Percentiles rank a stretch among this genome's conserved stretches.
These are phyloP conservation scores for Aphanoascus verrucosus DNA, from an alignment of 2,329 filamentous ascomycete genomes.

Conservation along the genomic window DNA sequence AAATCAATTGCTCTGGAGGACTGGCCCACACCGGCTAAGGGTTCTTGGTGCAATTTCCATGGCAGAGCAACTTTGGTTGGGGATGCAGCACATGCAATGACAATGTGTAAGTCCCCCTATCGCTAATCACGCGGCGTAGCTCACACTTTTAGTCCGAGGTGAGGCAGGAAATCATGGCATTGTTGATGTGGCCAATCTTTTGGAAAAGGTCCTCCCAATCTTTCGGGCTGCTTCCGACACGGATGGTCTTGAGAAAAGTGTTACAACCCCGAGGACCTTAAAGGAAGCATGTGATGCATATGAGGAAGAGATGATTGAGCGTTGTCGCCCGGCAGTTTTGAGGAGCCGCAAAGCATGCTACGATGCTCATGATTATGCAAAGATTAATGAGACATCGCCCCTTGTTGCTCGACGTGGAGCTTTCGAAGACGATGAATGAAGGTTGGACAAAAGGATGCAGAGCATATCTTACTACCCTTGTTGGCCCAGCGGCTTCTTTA, in stretches of 20 bases:
- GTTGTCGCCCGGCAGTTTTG: conserved; percentile 40
- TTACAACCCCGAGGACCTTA: conserved; percentile 15
- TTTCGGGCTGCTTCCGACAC: conserved; percentile 8
- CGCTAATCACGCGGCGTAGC: background rate
- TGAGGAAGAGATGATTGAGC: conserved; percentile 36
- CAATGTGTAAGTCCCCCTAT: conserved; percentile 43
- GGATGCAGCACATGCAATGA: conserved; percentile 49
- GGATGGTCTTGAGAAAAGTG: background rate
- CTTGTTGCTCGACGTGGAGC: conserved; percentile 29
- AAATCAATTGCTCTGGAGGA: conserved; percentile 42
- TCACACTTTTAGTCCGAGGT: conserved; percentile 39
- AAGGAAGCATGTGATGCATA: conserved; percentile 28
- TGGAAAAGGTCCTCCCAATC: conserved; percentile 24
- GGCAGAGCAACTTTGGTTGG: conserved; percentile 42
- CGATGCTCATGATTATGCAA: conserved; percentile 44
- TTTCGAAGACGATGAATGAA: conserved; percentile 5
- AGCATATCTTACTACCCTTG: background rate
- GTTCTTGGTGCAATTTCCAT: conserved; percentile 26
- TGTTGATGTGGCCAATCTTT: conserved; percentile 41
- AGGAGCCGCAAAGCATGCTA: conserved; percentile 44
- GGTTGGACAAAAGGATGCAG: background rate
- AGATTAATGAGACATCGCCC: conserved; percentile 32
- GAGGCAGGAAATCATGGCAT: conserved; percentile 51
- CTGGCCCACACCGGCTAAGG: conserved; percentile 34
- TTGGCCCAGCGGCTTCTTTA: too few relatives aligned